phyloP scores from a whole-genome alignment of 768 basidiomycete genomes.

The Boletus vermiculosoides region DNA sequence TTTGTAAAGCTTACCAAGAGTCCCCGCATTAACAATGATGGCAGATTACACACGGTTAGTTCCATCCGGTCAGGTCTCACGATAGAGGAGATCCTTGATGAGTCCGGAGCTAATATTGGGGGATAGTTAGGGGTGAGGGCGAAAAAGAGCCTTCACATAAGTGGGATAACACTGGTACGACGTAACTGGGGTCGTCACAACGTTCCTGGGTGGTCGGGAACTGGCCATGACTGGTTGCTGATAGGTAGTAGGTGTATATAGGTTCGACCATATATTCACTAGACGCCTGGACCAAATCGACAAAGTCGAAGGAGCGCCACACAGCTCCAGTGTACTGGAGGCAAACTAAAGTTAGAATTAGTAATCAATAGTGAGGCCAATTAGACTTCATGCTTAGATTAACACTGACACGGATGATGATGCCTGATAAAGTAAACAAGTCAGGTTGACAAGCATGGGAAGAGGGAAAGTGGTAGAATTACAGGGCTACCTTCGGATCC shows the following conservation, averaged over 20 bases:
- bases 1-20: not conserved
- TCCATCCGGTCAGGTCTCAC: not conserved
- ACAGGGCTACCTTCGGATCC: constrained; percentile 1
- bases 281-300: not conserved
- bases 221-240: not conserved
- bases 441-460: constrained; percentile 8
- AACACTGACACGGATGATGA: not conserved
- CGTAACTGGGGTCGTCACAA: not conserved
- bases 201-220: not conserved
- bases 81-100: not conserved
- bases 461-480: not conserved
- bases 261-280: not conserved
- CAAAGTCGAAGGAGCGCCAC: not conserved
- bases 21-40: not conserved
- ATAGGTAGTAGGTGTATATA: not conserved
- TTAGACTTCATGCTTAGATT: constrained; percentile 1
- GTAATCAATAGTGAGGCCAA: not conserved
- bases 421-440: not conserved
- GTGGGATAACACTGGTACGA: not conserved
- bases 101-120: not conserved
- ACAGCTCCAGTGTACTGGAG: not conserved
- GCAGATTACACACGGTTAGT: not conserved
- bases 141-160: not conserved
- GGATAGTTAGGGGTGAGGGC: not conserved
- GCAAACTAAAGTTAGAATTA: not conserved